Base-by-base conservation (phyloP, 345 rosid species). In the Citrus unshiu region DNA sequence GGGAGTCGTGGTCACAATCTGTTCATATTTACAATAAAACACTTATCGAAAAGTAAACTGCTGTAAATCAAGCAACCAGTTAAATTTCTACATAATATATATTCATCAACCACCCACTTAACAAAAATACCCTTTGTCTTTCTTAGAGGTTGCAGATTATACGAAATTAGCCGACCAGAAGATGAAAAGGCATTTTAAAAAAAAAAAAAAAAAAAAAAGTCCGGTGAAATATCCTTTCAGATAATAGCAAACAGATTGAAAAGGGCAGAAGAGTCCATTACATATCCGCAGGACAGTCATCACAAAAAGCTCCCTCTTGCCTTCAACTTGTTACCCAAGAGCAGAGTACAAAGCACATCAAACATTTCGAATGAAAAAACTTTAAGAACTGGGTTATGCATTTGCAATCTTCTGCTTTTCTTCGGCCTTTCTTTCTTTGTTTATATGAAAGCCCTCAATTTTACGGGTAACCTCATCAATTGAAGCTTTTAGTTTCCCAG, bases 401-500 rank as follows among this genome's bases (percentile, higher is more conserved):
- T 83, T 77, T 6, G 62, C 46, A 27, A 65, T 77, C 58, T 77
- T 85, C 6, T 77, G 82, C 58, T 69, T 79, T 43, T 85, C 85
- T 34, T 34, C 69, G 32, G 69, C 49, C 70, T 77, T 81, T 70
- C 75, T 81, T 79, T 76, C 87, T 71, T 74, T 79, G 73, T 77
- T 70, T 21, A 82, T 67, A 35, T 79, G 79, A 64, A 85, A 68
- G 32, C 67, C 83, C 79, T 82, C 85, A 16, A 85, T 56, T 65
- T 80, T 85, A 29, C 37, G 51, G 32, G 78, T 49, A 16, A 85
- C 69, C 32, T 85, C 87, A 71, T 85, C 87, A 6, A 77, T 73
- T 34, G 72, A 76, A 10, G 40, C 77, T 79, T 77, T 85, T 27
- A 73, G 77, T 70, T 85, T 79, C 61, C 79, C 85, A 46, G 51